A percentile compares a stretch with the other conserved stretches of the same genome.
Conservation (phyloP, 352 stramenopile species). For the Thraustotheca clavata region DNA sequence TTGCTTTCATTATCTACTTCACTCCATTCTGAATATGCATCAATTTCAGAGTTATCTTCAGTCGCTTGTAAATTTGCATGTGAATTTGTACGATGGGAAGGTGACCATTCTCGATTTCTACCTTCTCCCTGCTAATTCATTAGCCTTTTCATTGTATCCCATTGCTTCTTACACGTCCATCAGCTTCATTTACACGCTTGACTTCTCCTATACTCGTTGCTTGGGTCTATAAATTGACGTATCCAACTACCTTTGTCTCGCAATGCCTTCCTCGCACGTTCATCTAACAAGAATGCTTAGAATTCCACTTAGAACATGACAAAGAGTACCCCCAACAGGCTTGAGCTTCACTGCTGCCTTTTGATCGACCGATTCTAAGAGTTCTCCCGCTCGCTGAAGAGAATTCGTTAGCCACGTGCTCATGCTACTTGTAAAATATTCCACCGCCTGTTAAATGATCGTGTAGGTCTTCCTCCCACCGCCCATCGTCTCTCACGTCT, state of each 20-base stretch:
- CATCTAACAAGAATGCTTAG: slow-evolving; percentile 14
- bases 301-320: neutral
- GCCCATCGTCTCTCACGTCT: neutral
- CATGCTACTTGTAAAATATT: slow-evolving; percentile 34
- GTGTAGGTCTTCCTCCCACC: too few species aligned
- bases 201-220: too few species aligned
- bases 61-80: too few species aligned
- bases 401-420: slow-evolving; percentile 75
- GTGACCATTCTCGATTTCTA: too few species aligned
- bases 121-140: too few species aligned
- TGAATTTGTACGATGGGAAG: too few species aligned
- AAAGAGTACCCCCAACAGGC: slow-evolving; percentile 5
- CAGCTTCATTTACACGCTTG: neutral
- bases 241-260: neutral
- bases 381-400: slow-evolving; percentile 62
- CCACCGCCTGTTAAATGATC: too few species aligned
- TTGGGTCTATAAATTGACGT: too few species aligned
- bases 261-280: slow-evolving; percentile 12
- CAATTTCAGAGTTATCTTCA: neutral
- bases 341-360: slow-evolving; percentile 64
- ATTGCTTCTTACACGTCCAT: too few species aligned
- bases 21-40: slow-evolving; percentile 21
- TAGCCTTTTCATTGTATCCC: too few species aligned
- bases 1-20: slow-evolving; percentile 21
- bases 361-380: slow-evolving; percentile 83